Conservation (phyloP, 768 basidiomycete genomes). For the Clavaria fumosa region DNA sequence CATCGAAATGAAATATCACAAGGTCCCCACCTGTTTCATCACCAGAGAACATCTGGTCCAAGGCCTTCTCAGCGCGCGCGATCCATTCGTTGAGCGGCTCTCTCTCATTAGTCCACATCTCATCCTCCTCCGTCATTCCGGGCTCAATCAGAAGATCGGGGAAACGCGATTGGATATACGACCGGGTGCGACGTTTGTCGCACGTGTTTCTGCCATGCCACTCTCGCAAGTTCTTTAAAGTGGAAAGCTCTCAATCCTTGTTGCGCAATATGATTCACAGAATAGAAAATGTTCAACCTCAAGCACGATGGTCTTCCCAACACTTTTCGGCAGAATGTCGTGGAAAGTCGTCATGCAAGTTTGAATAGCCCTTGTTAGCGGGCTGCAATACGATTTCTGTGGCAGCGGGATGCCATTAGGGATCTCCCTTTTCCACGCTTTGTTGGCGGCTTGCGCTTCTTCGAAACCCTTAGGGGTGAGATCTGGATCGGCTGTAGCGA, state of each 20-base stretch:
- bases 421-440: constrained; percentile 35
- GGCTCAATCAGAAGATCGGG: constrained; percentile 39
- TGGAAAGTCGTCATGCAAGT: constrained; percentile 42
- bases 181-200: constrained; percentile 39
- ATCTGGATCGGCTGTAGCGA: constrained; percentile 40
- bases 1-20: no score
- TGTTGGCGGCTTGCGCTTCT: constrained; percentile 34
- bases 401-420: constrained; percentile 32
- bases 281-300: constrained; percentile 28
- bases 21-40: no score
- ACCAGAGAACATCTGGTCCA: constrained; percentile 40
- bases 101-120: constrained; percentile 38
- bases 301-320: constrained; percentile 27
- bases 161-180: constrained; percentile 33
- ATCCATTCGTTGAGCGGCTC: constrained; percentile 35
- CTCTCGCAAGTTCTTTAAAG: constrained; percentile 47
- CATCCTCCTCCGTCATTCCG: constrained; percentile 47
- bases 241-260: background rate
- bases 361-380: constrained; percentile 43
- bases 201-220: constrained; percentile 55
- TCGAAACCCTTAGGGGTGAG: constrained; percentile 41
- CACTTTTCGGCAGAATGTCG: constrained; percentile 17
- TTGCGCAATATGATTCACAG: background rate
- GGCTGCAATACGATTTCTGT: constrained; percentile 42
- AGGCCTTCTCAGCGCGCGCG: constrained; percentile 30